Conservation (phyloP, 1,284 basidiomycete genomes). For the Stygiomarasmius scandens region DNA sequence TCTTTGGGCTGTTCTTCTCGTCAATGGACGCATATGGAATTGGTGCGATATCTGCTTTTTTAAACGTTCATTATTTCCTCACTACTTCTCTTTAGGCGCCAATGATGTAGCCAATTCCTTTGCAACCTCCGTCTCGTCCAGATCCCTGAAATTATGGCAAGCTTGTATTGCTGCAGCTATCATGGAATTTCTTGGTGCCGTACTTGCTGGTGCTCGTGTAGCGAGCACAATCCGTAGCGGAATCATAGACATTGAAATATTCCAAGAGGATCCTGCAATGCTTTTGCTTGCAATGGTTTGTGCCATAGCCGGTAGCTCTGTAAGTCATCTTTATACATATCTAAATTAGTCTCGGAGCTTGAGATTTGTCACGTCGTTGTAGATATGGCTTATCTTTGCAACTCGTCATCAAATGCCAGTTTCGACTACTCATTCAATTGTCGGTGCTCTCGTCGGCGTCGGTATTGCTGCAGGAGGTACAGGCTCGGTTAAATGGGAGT, state of each 20-base stretch:
- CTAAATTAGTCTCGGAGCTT: not conserved
- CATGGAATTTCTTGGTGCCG: constrained; percentile 30
- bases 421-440: constrained; percentile 32
- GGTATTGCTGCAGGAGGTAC: constrained; percentile 30
- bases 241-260: constrained; percentile 12
- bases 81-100: constrained; percentile 13
- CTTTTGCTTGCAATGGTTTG: constrained; percentile 31
- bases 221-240: constrained; percentile 27
- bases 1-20: constrained; percentile 31
- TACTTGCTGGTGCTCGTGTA: constrained; percentile 32
- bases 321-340: not conserved
- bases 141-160: constrained; percentile 30
- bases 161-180: constrained; percentile 31
- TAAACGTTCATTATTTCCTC: not conserved
- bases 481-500: constrained; percentile 30
- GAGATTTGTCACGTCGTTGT: not conserved
- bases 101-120: constrained; percentile 33
- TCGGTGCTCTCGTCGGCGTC: constrained; percentile 30
- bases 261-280: constrained; percentile 30
- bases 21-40: constrained; percentile 32
- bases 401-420: constrained; percentile 32
- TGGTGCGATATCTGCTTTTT: constrained; percentile 9
- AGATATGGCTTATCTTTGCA: constrained; percentile 28
- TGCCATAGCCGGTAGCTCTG: constrained; percentile 26
- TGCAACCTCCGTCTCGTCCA: constrained; percentile 29